phyloP scores from a whole-genome alignment of 306 rosid species.

The Phaseolus lunatus region DNA sequence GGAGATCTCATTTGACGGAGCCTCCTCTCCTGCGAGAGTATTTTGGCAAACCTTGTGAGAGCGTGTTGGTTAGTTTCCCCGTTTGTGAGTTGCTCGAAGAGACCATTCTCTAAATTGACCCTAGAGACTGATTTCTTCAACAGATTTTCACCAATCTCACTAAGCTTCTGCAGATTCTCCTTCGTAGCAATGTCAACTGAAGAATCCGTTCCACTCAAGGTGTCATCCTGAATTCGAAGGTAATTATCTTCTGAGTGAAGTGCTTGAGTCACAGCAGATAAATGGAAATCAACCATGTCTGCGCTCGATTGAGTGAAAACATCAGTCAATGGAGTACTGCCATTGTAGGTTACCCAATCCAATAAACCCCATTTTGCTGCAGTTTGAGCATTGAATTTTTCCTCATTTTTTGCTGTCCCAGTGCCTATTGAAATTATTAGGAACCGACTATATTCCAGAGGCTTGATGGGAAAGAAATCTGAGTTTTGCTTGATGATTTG shows the following conservation, averaged over 20 bases:
- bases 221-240: slow-evolving; percentile 62
- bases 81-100: slow-evolving; percentile 26
- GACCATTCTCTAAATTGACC: slow-evolving; percentile 54
- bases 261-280: slow-evolving; percentile 54
- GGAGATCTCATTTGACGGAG: slow-evolving; percentile 64
- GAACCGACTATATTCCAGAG: slow-evolving; percentile 46
- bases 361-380: slow-evolving; percentile 55
- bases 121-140: slow-evolving; percentile 55
- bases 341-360: slow-evolving; percentile 48
- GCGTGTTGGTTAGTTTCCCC: slow-evolving; percentile 57
- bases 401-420: slow-evolving; percentile 47
- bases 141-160: slow-evolving; percentile 39
- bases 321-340: slow-evolving; percentile 48
- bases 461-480: slow-evolving; percentile 51
- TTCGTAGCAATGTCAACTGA: slow-evolving; percentile 53
- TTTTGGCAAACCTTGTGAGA: slow-evolving; percentile 61
- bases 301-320: slow-evolving; percentile 55
- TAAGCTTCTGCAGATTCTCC: slow-evolving; percentile 48
- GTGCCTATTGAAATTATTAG: slow-evolving; percentile 57
- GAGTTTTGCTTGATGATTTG: slow-evolving; percentile 38
- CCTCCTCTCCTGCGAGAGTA: slow-evolving; percentile 66
- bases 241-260: slow-evolving; percentile 48
- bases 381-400: slow-evolving; percentile 43
- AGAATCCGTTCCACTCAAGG: slow-evolving; percentile 44
- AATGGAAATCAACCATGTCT: slow-evolving; percentile 56